These are phyloP conservation scores for Diaporthe nobilis DNA, from an alignment of 2,329 filamentous ascomycete genomes.

Conservation along the genomic window DNA sequence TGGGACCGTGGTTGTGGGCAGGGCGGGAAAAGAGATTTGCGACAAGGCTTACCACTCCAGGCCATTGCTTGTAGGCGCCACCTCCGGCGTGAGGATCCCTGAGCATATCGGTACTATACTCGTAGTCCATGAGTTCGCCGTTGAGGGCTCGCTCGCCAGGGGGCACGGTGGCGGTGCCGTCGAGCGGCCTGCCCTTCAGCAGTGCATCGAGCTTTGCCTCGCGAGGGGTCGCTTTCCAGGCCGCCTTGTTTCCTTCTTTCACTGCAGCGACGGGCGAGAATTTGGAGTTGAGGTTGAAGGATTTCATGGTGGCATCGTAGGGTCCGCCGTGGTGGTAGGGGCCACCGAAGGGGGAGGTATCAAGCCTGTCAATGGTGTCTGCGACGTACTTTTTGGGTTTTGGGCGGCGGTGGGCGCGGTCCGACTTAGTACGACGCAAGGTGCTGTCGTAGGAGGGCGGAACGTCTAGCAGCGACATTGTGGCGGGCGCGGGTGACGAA, in stretches of 20 bases:
- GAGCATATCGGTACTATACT: slow-evolving; percentile 91
- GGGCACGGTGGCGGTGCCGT: slow-evolving; percentile 84
- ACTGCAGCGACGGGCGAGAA: slow-evolving; percentile 84
- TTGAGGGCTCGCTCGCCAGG: slow-evolving; percentile 77
- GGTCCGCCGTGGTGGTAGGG: slow-evolving; percentile 92
- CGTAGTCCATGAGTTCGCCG: slow-evolving; percentile 81
- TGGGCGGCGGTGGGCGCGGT: slow-evolving; percentile 73
- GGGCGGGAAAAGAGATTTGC: too few relatives aligned
- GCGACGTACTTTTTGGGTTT: slow-evolving; percentile 54
- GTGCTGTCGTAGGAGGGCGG: slow-evolving; percentile 32
- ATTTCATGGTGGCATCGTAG: slow-evolving; percentile 84
- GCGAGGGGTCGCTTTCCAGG: slow-evolving; percentile 82
- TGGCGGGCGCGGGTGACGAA: background rate
- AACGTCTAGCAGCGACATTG: slow-evolving; percentile 36
- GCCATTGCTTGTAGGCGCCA: slow-evolving; percentile 84
- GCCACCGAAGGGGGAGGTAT: slow-evolving; percentile 71
- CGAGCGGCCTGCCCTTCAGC: slow-evolving; percentile 80
- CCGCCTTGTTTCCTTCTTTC: slow-evolving; percentile 78
- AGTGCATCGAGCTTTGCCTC: slow-evolving; percentile 85
- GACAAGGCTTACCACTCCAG: slow-evolving; percentile 74
- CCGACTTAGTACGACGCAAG: slow-evolving; percentile 51
- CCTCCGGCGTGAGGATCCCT: slow-evolving; percentile 76
- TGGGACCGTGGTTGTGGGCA: background rate
- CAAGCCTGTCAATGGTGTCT: slow-evolving; percentile 86
- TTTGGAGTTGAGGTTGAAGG: slow-evolving; percentile 76